Conservation (phyloP, 2,329 filamentous ascomycete genomes). For the Nothophoma quercina region DNA sequence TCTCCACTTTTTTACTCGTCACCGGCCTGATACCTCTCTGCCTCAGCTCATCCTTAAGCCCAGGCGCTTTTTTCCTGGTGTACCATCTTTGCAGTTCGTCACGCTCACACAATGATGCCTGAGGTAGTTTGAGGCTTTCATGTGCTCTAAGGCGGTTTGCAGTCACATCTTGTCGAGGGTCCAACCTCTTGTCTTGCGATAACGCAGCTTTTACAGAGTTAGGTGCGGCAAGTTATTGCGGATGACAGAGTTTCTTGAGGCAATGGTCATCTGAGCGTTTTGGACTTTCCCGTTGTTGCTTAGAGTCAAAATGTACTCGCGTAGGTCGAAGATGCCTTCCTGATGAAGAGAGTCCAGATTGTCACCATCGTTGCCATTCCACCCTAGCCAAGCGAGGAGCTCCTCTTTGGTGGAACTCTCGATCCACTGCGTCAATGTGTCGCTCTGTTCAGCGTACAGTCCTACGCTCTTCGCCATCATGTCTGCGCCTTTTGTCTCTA, state of each 20-base stretch:
- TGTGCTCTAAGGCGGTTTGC: background rate
- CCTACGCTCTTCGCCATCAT: background rate
- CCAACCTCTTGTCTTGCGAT: background rate
- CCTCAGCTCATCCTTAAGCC: background rate
- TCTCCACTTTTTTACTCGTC: background rate
- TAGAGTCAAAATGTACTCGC: background rate
- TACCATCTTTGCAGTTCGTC: background rate
- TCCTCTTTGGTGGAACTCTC: background rate
- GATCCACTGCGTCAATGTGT: background rate
- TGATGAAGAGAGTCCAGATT: background rate
- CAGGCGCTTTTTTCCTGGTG: background rate
- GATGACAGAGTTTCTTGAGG: background rate
- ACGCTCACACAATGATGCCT: background rate
- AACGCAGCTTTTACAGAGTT: no score
- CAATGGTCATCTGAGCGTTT: no score
- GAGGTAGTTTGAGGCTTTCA: background rate
- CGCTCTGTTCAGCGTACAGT: background rate
- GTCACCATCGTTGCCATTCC: background rate
- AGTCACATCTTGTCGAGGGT: background rate
- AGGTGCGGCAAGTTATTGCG: background rate
- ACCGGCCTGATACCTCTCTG: background rate
- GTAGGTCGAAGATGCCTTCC: background rate
- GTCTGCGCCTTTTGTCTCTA: background rate
- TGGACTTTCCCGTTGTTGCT: no score
- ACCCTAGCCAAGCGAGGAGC: background rate